A percentile compares a stretch with the other conserved stretches of the same genome.
phyloP scores from a whole-genome alignment of 2,329 filamentous ascomycete species.

The Paracorniculantispora psalliotae region DNA sequence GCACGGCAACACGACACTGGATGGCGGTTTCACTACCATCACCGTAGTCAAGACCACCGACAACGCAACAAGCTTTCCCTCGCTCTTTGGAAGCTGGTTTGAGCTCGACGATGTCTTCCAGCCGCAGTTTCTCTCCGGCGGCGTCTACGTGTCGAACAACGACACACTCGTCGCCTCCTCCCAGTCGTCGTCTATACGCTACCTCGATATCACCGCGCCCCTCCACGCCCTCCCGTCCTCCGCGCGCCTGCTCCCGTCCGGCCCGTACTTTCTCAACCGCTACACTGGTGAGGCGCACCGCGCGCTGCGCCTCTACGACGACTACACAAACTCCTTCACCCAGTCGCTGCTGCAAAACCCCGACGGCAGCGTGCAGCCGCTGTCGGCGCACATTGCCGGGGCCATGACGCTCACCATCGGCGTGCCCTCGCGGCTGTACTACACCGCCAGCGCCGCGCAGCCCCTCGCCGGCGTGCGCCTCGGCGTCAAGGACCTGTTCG shows the following conservation, averaged over 20 bases:
- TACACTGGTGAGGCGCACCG: constrained; percentile 28
- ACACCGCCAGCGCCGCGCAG: constrained; percentile 44
- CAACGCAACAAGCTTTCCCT: constrained; percentile 17
- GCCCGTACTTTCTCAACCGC: constrained; percentile 33
- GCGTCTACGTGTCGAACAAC: constrained; percentile 16
- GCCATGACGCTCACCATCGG: constrained; percentile 29
- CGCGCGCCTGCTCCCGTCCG: constrained; percentile 22
- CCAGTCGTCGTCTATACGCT: constrained; percentile 17
- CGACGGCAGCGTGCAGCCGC: constrained; percentile 26
- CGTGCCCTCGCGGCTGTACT: constrained; percentile 59
- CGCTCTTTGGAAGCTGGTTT: constrained; percentile 28
- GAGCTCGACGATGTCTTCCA: constrained; percentile 25
- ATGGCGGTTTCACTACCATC: constrained; percentile 27
- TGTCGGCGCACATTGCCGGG: constrained; percentile 26
- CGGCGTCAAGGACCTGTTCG: constrained; percentile 48
- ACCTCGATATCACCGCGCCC: constrained; percentile 11
- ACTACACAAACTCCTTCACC: constrained; percentile 27
- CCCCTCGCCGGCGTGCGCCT: constrained; percentile 46
- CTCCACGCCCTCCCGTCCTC: neutral
- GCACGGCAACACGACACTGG: neutral
- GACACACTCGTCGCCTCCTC: constrained; percentile 16
- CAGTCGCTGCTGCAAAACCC: constrained; percentile 25
- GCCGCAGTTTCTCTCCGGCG: constrained; percentile 15
- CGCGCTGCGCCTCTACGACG: constrained; percentile 32
- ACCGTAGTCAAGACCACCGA: constrained; percentile 27